phyloP scores from a whole-genome alignment of 2,329 filamentous ascomycete genomes.

The Colletotrichum aenigma region DNA sequence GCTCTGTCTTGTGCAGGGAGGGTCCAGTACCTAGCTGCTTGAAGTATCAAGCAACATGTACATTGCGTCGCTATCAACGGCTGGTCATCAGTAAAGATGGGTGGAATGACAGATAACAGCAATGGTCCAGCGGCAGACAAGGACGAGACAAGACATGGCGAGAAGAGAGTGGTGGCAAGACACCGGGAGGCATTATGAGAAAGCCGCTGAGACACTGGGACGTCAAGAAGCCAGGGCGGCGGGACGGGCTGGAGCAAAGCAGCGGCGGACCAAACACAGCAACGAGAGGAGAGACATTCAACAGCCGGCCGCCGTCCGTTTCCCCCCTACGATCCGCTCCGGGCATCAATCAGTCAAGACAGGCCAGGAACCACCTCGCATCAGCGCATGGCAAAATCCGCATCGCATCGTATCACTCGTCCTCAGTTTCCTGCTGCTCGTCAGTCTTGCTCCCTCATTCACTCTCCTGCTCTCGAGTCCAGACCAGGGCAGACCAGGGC shows the following conservation, averaged over 20 bases:
- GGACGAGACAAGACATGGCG: neutral
- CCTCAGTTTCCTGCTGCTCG: neutral
- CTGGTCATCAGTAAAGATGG: neutral
- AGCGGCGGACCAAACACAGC: neutral
- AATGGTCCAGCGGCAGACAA: neutral
- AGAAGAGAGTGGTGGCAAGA: neutral
- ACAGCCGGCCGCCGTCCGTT: neutral
- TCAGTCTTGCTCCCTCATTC: neutral
- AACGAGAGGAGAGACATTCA: neutral
- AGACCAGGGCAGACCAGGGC: neutral
- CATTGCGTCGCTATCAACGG: neutral
- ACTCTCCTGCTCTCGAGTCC: neutral
- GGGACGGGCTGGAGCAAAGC: neutral
- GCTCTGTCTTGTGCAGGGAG: neutral
- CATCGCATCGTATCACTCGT: neutral
- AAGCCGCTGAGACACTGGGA: neutral
- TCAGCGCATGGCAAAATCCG: neutral
- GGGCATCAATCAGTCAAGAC: neutral
- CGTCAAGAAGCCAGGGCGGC: neutral
- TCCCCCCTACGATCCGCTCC: neutral
- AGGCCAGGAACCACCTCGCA: constrained; percentile 12
- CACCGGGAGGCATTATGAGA: neutral
- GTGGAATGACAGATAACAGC: neutral
- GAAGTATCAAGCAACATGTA: neutral
- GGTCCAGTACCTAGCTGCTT: neutral